Evolutionary conservation across 768 basidiomycete genomes (phyloP), one percentile per base, ranked within the genome.

Genomic region (Crepidotus variabilis): DNA sequence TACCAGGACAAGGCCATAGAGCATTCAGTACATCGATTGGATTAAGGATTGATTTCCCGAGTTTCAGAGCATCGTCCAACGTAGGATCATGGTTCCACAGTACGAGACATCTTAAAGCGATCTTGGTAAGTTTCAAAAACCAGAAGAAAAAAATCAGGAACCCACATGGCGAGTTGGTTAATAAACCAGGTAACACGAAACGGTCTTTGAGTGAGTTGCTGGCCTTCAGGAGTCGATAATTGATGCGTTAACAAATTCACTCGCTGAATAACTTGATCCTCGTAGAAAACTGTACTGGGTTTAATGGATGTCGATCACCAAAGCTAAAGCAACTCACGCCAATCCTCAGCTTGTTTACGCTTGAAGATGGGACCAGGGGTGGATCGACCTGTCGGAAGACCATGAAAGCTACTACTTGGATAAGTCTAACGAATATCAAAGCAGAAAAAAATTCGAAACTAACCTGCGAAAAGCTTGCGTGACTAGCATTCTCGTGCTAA

Each of bases 161-260:
- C 83, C 39, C 63, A 87, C 86, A 83, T 81, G 0, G 80, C 76
- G 6, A 88, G 73, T 61, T 87, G 87, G 57, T 81, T 85, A 32
- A 81, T 73, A 60, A 88, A 88, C 89, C 89, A 91, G 47, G 78
- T 77, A 53, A 84, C 80, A 61, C 86, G 82, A 68, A 82, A 90
- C 0, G 89, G 89, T 0, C 87, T 80, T 23, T 88, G 76, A 18
- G 84, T 81, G 28, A 91, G 72, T 62, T 83, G 71, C 57, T 86
- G 75, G 0, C 78, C 82, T 34, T 81, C 75, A 2, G 72, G 69
- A 34, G 78, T 74, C n/a, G 73, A 74, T 14, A 86, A 68, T 51
- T 80, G 77, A 49, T 78, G 74, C 18, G 88, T 75, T 16, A 84
- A 75, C 23, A 72, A 64, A 63, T 80, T 82, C 48, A 85, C 82